Evolutionary conservation across 2,329 filamentous ascomycete species (phyloP).

Genomic region (Phaeophleospora eucalypticola): DNA sequence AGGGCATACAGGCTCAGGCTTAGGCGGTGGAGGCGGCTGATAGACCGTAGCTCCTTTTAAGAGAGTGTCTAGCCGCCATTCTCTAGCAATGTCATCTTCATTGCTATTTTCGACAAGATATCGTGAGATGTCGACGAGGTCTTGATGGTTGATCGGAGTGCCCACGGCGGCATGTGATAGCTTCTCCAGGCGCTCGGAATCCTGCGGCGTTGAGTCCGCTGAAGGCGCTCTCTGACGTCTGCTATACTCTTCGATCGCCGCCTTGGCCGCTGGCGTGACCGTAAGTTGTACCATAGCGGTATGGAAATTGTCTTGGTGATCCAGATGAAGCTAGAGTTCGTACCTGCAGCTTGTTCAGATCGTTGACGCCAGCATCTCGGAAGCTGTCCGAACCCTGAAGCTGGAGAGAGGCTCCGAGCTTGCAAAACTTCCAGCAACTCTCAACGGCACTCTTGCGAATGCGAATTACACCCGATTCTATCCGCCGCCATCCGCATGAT

Average conservation of each 20-base stretch:
- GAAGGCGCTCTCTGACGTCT: constrained; percentile 1
- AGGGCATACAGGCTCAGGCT: constrained; percentile 65
- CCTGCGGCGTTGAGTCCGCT: neutral
- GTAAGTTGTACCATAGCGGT: constrained; percentile 73
- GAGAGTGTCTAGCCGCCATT: constrained; percentile 62
- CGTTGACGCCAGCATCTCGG: constrained; percentile 2
- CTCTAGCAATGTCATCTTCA: constrained; percentile 6
- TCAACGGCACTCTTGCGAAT: neutral
- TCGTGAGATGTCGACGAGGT: constrained; percentile 62
- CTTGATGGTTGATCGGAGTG: constrained; percentile 66
- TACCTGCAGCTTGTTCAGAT: constrained; percentile 5
- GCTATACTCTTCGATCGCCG: constrained; percentile 48
- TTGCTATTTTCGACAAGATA: constrained; percentile 39
- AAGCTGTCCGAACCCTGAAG: neutral
- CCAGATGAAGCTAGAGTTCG: neutral
- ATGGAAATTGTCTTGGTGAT: too few relatives aligned
- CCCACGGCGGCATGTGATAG: constrained; percentile 44
- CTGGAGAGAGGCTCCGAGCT: neutral
- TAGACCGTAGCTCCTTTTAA: constrained; percentile 70
- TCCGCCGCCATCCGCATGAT: neutral
- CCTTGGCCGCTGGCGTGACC: constrained; percentile 66
- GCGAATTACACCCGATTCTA: constrained; percentile 2
- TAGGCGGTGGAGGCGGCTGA: constrained; percentile 72
- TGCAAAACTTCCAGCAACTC: neutral
- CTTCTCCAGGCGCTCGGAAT: constrained; percentile 9